Evolutionary conservation across 2,329 filamentous ascomycete genomes (phyloP).

Genomic region (Monilinia fructicola): DNA sequence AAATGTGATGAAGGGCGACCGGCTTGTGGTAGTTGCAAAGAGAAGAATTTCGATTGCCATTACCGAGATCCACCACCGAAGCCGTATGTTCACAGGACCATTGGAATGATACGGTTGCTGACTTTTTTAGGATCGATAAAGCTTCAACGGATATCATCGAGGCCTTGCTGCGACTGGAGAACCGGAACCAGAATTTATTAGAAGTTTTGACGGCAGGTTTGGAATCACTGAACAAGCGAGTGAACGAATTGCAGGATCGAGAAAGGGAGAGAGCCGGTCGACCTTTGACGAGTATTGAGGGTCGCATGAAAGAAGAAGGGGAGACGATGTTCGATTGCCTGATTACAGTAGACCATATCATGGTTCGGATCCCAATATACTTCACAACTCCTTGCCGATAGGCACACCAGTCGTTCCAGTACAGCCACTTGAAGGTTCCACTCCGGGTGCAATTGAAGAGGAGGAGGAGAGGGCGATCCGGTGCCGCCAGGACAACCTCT

Average conservation of each 20-base stretch:
- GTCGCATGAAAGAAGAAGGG: constrained; percentile 8
- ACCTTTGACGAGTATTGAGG: constrained; percentile 10
- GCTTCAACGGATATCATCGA: constrained; percentile 60
- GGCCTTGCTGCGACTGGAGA: constrained; percentile 38
- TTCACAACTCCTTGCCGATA: neutral
- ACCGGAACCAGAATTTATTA: constrained; percentile 13
- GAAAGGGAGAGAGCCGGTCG: neutral
- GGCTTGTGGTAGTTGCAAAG: constrained; percentile 78
- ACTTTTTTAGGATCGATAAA: constrained; percentile 50
- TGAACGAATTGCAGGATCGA: constrained; percentile 11
- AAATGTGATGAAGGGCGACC: constrained; percentile 86
- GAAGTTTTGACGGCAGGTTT: constrained; percentile 24
- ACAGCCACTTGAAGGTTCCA: constrained; percentile 14
- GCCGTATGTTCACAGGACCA: constrained; percentile 63
- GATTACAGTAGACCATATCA: neutral
- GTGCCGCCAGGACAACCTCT: constrained; percentile 62
- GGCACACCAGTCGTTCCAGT: neutral
- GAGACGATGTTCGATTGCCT: constrained; percentile 9
- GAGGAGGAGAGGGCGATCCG: constrained; percentile 46
- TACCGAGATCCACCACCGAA: constrained; percentile 91
- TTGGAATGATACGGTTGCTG: constrained; percentile 25
- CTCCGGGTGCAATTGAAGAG: constrained; percentile 36
- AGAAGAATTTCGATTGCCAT: constrained; percentile 79
- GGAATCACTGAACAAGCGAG: constrained; percentile 24
- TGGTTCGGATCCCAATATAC: constrained; percentile 1